Evolutionary conservation across 169 alveolate genomes (phyloP), one percentile per base, ranked within the genome.

Genomic region (Theileria parva): DNA sequence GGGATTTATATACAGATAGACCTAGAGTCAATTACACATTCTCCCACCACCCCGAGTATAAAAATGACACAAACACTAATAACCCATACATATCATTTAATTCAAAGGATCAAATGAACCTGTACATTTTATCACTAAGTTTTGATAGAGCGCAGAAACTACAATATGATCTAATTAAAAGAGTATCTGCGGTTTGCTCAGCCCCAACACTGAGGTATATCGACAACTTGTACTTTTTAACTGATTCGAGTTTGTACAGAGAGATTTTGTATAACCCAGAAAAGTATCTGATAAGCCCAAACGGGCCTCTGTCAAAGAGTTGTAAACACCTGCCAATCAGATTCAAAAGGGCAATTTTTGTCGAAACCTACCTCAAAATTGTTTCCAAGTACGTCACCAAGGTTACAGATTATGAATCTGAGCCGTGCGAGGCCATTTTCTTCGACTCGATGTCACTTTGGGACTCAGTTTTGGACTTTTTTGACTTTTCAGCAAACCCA

Each of bases 401-500:
- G 57, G 81, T 70, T 2, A 51, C 50, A 2, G 19, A 68, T 27
- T 53, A 32, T 3, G 64, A 32, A 13, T 25, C 65, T 37, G 4
- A 75, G n/a, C 37, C 34, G 3, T 57, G 28, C 8, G 87, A 80
- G 27, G 65, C 61, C 4, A 74, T 32, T 21, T 30, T 80, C 17
- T 81, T 81, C 59, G 69, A 81, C 67, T 68, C 88, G 15, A 60
- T 81, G 28, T 73, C 88, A 63, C 44, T 81, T 3, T 81, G 88
- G 88, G 88, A 81, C 44, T 70, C 74, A 8, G 55, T 70, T 19
- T 9, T 70, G 27, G 48, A 44, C 48, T 30, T 19, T 27, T 28
- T 70, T 8, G 78, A 57, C 67, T 32, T 70, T 30, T 19, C 44
- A 32, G 67, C 27, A 37, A 70, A 65, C 63, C 74, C 74, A 17